Evolutionary conservation across 257 asterid species (phyloP).

Genomic region (Gentiana macrophylla): DNA sequence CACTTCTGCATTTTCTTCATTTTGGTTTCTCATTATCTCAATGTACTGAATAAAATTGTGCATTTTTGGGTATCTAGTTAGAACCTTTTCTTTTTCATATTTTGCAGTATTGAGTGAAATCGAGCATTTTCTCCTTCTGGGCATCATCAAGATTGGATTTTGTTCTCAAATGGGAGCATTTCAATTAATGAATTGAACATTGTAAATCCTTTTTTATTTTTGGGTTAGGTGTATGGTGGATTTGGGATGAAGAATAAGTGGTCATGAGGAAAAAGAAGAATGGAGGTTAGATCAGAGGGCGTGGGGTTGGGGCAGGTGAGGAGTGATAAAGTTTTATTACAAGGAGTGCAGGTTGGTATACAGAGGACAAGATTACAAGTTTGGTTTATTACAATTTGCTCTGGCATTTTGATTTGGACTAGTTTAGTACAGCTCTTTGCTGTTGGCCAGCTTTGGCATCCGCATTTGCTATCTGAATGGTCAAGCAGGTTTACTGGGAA

Average conservation of each 20-base stretch:
- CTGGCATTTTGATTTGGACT: constrained; percentile 86
- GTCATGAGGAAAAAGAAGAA: constrained; percentile 29
- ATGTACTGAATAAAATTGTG: not conserved
- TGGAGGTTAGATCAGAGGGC: constrained; percentile 40
- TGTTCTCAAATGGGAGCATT: constrained; percentile 4
- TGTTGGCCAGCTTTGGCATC: constrained; percentile 77
- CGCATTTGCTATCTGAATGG: constrained; percentile 31
- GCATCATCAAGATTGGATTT: constrained; percentile 7
- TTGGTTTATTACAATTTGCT: constrained; percentile 88
- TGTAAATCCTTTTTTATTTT: constrained; percentile 3
- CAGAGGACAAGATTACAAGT: constrained; percentile 68
- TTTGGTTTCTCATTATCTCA: constrained; percentile 1
- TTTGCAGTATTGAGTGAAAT: not conserved
- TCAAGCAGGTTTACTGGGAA: constrained; percentile 28
- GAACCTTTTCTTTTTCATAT: not conserved
- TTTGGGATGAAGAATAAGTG: constrained; percentile 36
- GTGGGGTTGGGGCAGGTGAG: constrained; percentile 31
- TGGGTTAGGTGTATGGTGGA: constrained; percentile 7
- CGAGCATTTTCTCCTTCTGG: constrained; percentile 6
- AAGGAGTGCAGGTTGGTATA: constrained; percentile 38
- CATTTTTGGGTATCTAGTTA: not conserved
- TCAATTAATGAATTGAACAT: not conserved
- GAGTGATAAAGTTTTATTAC: constrained; percentile 48
- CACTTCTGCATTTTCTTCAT: not conserved
- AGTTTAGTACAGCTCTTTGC: constrained; percentile 83